A percentile compares a stretch with the other conserved stretches of the same genome.
phyloP scores from a whole-genome alignment of 768 basidiomycete species.

The Amanita pallidorosea region DNA sequence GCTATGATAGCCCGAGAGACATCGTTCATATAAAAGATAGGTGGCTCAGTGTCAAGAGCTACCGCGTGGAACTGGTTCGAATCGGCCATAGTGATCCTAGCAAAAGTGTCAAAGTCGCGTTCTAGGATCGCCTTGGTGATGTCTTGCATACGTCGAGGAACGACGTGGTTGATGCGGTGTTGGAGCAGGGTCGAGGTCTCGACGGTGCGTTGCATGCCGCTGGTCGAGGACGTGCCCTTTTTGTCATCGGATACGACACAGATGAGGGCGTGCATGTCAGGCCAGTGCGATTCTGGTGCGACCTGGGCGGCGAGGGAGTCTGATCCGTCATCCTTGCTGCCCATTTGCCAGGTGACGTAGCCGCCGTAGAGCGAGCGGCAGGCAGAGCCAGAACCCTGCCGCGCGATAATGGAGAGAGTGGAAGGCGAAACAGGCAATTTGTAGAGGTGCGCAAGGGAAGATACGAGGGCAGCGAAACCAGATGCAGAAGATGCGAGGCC shows the following conservation, averaged over 20 bases:
- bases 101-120: constrained; percentile 84
- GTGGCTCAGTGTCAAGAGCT: constrained; percentile 91
- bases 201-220: constrained; percentile 97
- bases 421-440: constrained; percentile 68
- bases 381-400: constrained; percentile 96
- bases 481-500: constrained; percentile 96
- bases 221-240: constrained; percentile 90
- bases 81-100: constrained; percentile 89
- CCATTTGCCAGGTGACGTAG: constrained; percentile 92
- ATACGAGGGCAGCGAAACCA: constrained; percentile 90
- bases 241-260: constrained; percentile 95
- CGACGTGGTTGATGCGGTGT: constrained; percentile 79
- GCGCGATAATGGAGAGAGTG: constrained; percentile 84
- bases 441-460: constrained; percentile 84
- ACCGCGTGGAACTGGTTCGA: constrained; percentile 99
- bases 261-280: constrained; percentile 92
- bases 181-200: constrained; percentile 83
- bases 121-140: constrained; percentile 74
- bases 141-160: constrained; percentile 75
- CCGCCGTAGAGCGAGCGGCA: constrained; percentile 97
- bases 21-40: constrained; percentile 99
- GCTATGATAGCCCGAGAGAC: constrained; percentile 89
- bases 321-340: constrained; percentile 50
- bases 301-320: constrained; percentile 88
- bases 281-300: constrained; percentile 83